Conservation (phyloP, 371 early-diverging fungal genomes). For the Basidiobolus meristosporus region DNA sequence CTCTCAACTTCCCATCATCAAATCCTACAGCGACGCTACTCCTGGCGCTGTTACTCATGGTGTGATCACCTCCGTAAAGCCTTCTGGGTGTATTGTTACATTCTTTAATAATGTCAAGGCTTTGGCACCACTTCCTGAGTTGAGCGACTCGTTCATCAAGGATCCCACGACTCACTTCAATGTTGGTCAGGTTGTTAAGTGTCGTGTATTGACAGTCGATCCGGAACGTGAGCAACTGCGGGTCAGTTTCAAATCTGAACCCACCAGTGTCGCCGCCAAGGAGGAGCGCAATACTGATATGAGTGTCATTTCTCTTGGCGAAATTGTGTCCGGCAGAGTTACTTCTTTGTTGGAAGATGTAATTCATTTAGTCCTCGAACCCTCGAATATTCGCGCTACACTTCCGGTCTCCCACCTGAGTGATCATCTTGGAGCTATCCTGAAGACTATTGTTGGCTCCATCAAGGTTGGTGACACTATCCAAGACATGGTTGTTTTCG, state of each 20-base stretch:
- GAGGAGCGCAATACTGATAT: constrained; percentile 7
- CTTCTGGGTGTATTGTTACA: constrained; percentile 46
- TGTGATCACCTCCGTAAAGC: constrained; percentile 30
- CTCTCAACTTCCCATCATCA: constrained; percentile 40
- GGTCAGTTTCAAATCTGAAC: constrained; percentile 13
- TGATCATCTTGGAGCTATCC: constrained; percentile 27
- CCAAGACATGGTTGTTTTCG: constrained; percentile 27
- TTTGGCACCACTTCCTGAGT: constrained; percentile 43
- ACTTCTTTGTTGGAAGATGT: constrained; percentile 18
- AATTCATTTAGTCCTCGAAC: constrained; percentile 25
- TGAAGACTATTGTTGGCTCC: constrained; percentile 15
- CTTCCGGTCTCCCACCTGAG: constrained; percentile 31
- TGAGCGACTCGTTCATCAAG: constrained; percentile 26
- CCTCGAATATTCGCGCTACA: constrained; percentile 22
- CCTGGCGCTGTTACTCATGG: constrained; percentile 40
- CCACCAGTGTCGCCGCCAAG: not conserved
- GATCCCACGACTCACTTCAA: constrained; percentile 25
- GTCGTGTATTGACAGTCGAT: constrained; percentile 40
- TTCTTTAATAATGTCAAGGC: constrained; percentile 59
- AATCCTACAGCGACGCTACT: constrained; percentile 24
- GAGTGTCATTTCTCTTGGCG: constrained; percentile 13
- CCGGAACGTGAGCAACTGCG: constrained; percentile 23
- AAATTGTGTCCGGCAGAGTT: constrained; percentile 28
- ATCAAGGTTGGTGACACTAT: constrained; percentile 20
- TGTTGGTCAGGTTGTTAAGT: constrained; percentile 62